These are phyloP conservation scores for Lactifluus echinatus DNA, from an alignment of 768 basidiomycete genomes.

Conservation along the genomic window DNA sequence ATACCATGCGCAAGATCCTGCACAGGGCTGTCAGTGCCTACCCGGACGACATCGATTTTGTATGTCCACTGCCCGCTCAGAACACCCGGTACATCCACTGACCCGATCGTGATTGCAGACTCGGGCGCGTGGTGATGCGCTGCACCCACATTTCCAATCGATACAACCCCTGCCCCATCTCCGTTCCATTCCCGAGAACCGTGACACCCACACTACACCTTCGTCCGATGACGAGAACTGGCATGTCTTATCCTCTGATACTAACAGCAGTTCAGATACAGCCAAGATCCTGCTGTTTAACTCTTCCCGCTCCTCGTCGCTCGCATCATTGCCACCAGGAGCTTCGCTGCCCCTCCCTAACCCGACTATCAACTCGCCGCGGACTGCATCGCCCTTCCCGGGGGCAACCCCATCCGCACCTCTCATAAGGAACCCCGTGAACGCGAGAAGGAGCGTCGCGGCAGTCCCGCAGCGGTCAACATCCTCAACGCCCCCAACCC, in stretches of 20 bases:
- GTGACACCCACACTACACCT: too few relatives aligned
- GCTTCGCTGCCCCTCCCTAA: conserved; percentile 35
- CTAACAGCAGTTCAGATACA: conserved; percentile 19
- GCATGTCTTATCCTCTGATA: conserved; percentile 32
- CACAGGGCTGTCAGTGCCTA: too few relatives aligned
- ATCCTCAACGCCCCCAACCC: conserved; percentile 58
- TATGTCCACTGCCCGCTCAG: too few relatives aligned
- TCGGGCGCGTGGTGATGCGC: too few relatives aligned
- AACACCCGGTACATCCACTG: too few relatives aligned
- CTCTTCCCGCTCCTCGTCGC: conserved; percentile 42
- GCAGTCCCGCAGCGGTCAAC: conserved; percentile 34
- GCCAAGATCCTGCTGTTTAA: conserved; percentile 19
- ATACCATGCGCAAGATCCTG: too few relatives aligned
- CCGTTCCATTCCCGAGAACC: too few relatives aligned
- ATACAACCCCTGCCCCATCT: too few relatives aligned
- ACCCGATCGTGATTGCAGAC: too few relatives aligned
- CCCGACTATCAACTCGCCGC: conserved; percentile 12
- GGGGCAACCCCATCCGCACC: conserved; percentile 38
- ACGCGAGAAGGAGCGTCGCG: conserved; percentile 25
- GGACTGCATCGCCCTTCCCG: conserved; percentile 22
- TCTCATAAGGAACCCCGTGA: conserved; percentile 21
- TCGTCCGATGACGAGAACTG: conserved; percentile 27
- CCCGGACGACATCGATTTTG: too few relatives aligned
- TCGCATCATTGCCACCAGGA: conserved; percentile 38
- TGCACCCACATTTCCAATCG: too few relatives aligned